Percentiles rank a stretch among this genome's conserved stretches.
These are phyloP conservation scores for Aspergillus aculeatinus DNA, from an alignment of 2,329 filamentous ascomycete species.

Conservation along the genomic window DNA sequence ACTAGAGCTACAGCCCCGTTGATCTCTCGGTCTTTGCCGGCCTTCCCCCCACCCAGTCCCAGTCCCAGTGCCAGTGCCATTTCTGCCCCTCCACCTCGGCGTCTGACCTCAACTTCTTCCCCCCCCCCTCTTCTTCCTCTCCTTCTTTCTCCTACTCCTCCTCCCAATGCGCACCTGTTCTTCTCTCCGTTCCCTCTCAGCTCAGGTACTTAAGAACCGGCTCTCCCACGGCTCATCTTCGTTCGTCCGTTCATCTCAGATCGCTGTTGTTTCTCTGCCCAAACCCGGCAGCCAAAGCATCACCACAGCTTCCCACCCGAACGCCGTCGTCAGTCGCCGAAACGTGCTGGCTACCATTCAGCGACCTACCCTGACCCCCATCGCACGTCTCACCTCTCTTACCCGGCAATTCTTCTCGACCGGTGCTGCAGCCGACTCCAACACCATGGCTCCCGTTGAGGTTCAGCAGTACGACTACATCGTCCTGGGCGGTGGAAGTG, in stretches of 20 bases:
- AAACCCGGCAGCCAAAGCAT: constrained; percentile 16
- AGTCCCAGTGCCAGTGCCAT: not conserved
- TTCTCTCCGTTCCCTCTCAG: constrained; percentile 16
- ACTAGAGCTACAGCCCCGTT: no score
- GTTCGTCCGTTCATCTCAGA: constrained; percentile 3
- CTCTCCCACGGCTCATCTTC: constrained; percentile 9
- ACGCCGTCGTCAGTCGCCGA: not conserved
- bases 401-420: constrained; percentile 43
- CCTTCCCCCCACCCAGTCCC: not conserved
- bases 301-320: constrained; percentile 11
- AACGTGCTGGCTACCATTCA: constrained; percentile 27
- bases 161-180: constrained; percentile 25
- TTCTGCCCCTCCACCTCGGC: not conserved
- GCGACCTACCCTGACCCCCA: constrained; percentile 15
- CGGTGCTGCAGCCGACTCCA: constrained; percentile 23
- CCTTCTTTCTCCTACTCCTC: constrained; percentile 3
- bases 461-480: constrained; percentile 55
- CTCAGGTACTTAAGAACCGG: constrained; percentile 20
- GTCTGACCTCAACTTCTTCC: not conserved
- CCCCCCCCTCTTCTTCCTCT: not conserved
- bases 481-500: constrained; percentile 55
- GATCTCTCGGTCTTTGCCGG: not conserved
- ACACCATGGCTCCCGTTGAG: constrained; percentile 47
- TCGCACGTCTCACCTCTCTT: constrained; percentile 39
- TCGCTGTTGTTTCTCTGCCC: constrained; percentile 6